Evolutionary conservation across 202 grass and related monocot genomes (phyloP).

Genomic region (Panicum virgatum): DNA sequence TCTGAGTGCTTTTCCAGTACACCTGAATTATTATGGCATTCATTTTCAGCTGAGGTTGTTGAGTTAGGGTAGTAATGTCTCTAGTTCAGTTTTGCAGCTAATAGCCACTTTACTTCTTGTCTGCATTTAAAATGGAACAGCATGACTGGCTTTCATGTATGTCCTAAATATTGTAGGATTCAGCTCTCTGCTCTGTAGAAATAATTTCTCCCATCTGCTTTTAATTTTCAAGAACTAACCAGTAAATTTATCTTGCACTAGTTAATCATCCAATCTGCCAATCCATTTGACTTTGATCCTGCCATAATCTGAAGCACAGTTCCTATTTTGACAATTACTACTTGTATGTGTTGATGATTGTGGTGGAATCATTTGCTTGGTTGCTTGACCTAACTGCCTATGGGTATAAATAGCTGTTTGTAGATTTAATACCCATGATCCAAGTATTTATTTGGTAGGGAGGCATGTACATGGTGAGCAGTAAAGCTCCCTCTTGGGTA

Average conservation of each 20-base stretch:
- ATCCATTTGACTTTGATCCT: not conserved
- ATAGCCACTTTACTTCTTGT: not conserved
- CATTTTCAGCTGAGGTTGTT: not conserved
- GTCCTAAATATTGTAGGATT: not conserved
- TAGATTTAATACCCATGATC: constrained; percentile 21
- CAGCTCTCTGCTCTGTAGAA: not conserved
- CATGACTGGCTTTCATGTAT: not conserved
- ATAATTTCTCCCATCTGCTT: not conserved
- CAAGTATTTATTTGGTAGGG: constrained; percentile 9
- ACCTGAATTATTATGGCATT: not conserved
- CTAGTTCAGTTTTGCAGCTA: not conserved
- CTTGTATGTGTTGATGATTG: constrained; percentile 24
- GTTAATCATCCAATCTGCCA: not conserved
- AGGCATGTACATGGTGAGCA: not conserved
- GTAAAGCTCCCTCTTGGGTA: constrained; percentile 11
- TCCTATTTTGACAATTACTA: not conserved
- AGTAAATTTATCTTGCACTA: not conserved
- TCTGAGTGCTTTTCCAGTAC: not conserved
- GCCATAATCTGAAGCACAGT: not conserved
- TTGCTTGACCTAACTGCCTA: not conserved
- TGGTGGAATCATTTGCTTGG: not conserved
- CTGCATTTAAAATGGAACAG: not conserved
- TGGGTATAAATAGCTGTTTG: not conserved
- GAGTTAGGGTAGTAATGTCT: not conserved
- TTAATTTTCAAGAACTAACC: not conserved